Percentiles rank a stretch among this genome's conserved stretches.
These are phyloP conservation scores for Colletotrichum godetiae DNA, from an alignment of 2,329 filamentous ascomycete species.

Conservation along the genomic window DNA sequence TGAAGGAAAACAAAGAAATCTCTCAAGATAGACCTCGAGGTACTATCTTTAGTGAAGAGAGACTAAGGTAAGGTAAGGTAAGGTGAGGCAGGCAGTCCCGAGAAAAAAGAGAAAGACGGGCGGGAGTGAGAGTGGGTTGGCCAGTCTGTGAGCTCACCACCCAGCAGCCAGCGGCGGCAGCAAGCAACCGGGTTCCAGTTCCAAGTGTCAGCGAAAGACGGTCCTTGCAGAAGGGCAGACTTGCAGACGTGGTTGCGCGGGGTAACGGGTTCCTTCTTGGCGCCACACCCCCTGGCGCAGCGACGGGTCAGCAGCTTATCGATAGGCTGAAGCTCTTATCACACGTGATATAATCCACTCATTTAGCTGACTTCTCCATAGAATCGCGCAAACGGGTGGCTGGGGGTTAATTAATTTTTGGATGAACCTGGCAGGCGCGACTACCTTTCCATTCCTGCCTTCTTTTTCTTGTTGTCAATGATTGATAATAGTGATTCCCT, in stretches of 20 bases:
- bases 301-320: slow-evolving; percentile 16
- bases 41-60: slow-evolving; percentile 1
- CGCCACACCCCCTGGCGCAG: slow-evolving; percentile 19
- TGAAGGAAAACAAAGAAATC: slow-evolving; percentile 6
- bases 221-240: neutral
- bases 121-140: slow-evolving; percentile 4
- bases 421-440: slow-evolving; percentile 2
- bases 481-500: neutral
- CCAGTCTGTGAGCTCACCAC: slow-evolving; percentile 29
- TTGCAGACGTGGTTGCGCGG: slow-evolving; percentile 36
- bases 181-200: neutral
- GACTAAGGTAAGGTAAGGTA: neutral
- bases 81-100: neutral
- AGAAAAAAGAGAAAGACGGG: neutral
- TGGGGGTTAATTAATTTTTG: neutral
- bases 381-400: slow-evolving; percentile 4
- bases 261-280: slow-evolving; percentile 34
- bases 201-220: too few relatives aligned
- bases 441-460: too few relatives aligned
- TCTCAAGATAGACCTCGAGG: slow-evolving; percentile 9
- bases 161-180: slow-evolving; percentile 5
- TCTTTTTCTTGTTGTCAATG: neutral
- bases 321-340: slow-evolving; percentile 36
- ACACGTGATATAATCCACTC: slow-evolving; percentile 2
- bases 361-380: neutral